Percentiles rank a stretch among this genome's conserved stretches.
Evolutionary conservation across 2,329 filamentous ascomycete species (phyloP).

Genomic region (Echinosphaeria canescens): DNA sequence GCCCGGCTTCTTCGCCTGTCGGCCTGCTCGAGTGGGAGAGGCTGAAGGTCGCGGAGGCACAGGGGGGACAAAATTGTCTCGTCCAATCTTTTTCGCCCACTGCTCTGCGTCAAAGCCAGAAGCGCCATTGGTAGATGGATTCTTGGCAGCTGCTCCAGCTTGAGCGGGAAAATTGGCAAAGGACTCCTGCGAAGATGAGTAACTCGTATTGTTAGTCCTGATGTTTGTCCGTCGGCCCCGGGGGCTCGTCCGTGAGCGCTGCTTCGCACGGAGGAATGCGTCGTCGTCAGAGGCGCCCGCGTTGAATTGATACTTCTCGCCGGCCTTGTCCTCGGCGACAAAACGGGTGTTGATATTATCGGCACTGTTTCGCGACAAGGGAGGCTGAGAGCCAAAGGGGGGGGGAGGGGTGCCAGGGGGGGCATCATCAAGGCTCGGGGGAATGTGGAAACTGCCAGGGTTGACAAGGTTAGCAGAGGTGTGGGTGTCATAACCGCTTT

Average conservation of each 20-base stretch:
- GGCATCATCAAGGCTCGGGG: slow-evolving; percentile 18
- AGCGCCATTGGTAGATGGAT: too few species aligned
- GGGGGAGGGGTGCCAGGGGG: slow-evolving; percentile 12
- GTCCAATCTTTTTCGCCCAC: slow-evolving; percentile 30
- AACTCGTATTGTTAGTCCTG: too few species aligned
- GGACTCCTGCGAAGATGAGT: too few species aligned
- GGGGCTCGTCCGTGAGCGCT: slow-evolving; percentile 17
- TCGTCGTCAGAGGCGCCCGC: slow-evolving; percentile 17
- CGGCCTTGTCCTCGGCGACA: slow-evolving; percentile 22
- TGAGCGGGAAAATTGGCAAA: too few species aligned
- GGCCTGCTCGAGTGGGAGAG: slow-evolving; percentile 24
- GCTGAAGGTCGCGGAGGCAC: slow-evolving; percentile 14
- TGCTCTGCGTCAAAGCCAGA: slow-evolving; percentile 25
- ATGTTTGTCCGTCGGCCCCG: too few species aligned
- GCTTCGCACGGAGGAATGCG: slow-evolving; percentile 9
- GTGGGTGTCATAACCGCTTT: slow-evolving; percentile 1
- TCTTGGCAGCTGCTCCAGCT: too few species aligned
- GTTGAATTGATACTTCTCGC: slow-evolving; percentile 21
- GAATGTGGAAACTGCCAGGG: slow-evolving; percentile 26
- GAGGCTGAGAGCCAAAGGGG: too few species aligned
- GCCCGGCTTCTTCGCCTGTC: slow-evolving; percentile 37
- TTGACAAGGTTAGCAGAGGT: slow-evolving; percentile 6
- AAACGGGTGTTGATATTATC: slow-evolving; percentile 43
- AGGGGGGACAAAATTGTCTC: slow-evolving; percentile 29
- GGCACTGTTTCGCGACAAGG: slow-evolving; percentile 25